A percentile compares a stretch with the other conserved stretches of the same genome.
Conservation (phyloP, 768 basidiomycete genomes). For the Agrocybe chaxingu region DNA sequence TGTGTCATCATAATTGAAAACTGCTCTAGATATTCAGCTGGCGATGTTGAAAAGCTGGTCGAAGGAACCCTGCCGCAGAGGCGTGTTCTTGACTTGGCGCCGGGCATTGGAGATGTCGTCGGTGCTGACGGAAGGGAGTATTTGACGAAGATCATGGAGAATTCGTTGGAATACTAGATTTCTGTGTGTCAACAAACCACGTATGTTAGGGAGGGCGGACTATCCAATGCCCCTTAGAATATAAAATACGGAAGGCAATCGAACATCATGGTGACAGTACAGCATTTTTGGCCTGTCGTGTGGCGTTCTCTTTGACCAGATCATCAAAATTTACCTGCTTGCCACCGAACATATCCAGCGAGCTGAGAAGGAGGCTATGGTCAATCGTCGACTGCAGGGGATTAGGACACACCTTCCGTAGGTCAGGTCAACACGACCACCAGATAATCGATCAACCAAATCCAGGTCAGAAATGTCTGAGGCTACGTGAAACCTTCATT, state of each 20-base stretch:
- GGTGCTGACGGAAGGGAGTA: slow-evolving; percentile 84
- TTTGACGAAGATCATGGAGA: slow-evolving; percentile 76
- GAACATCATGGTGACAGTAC: background rate
- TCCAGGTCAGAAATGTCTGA: slow-evolving; percentile 78
- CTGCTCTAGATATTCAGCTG: slow-evolving; percentile 49
- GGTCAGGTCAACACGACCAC: slow-evolving; percentile 83
- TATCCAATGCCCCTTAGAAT: too few species aligned
- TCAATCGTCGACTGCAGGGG: background rate
- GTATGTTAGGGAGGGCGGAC: too few species aligned
- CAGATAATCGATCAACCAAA: slow-evolving; percentile 75
- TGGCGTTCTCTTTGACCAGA: slow-evolving; percentile 34
- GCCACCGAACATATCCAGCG: slow-evolving; percentile 74
- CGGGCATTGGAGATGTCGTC: slow-evolving; percentile 79
- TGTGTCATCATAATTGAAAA: background rate
- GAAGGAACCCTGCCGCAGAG: slow-evolving; percentile 92
- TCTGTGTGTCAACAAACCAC: too few species aligned
- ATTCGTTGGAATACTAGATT: slow-evolving; percentile 69
- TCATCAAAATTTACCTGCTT: slow-evolving; percentile 58
- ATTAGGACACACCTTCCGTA: slow-evolving; percentile 64
- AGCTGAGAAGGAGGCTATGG: slow-evolving; percentile 17
- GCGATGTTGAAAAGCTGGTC: slow-evolving; percentile 73
- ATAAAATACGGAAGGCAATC: too few species aligned
- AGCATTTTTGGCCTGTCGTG: slow-evolving; percentile 14
- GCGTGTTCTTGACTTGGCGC: slow-evolving; percentile 89
- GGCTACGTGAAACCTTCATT: background rate